Conservation (phyloP, 2,329 filamentous ascomycete genomes). For the Paraphaeosphaeria minitans region DNA sequence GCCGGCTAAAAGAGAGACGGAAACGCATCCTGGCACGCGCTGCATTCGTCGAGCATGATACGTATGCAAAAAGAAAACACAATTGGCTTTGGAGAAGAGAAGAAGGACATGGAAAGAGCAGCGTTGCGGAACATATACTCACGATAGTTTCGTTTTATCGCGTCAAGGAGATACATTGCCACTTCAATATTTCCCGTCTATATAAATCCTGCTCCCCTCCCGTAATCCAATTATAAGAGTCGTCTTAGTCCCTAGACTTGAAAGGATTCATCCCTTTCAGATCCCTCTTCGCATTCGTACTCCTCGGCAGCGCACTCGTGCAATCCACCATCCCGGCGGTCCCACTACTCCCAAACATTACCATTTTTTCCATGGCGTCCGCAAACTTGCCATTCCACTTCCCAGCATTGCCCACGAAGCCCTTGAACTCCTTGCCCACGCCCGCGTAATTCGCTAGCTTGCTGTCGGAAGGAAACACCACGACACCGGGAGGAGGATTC, state of each 20-base stretch:
- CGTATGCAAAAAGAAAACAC: not conserved
- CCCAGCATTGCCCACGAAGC: slow-evolving; percentile 40
- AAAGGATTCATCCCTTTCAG: slow-evolving; percentile 18
- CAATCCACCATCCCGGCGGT: slow-evolving; percentile 26
- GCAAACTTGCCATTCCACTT: slow-evolving; percentile 43
- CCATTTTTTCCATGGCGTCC: slow-evolving; percentile 32
- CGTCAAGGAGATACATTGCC: not conserved
- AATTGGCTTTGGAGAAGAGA: no score
- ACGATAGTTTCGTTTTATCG: no score
- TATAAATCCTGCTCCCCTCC: not conserved
- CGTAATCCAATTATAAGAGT: no score
- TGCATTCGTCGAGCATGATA: not conserved
- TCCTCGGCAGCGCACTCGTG: slow-evolving; percentile 23
- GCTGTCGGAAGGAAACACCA: slow-evolving; percentile 39
- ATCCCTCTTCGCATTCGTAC: slow-evolving; percentile 27
- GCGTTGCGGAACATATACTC: no score
- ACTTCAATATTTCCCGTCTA: no score
- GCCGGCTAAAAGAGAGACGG: slow-evolving; percentile 18
- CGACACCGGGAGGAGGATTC: slow-evolving; percentile 26
- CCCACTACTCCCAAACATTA: slow-evolving; percentile 23
- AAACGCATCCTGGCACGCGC: not conserved
- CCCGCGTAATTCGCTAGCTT: slow-evolving; percentile 32
- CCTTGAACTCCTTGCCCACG: slow-evolving; percentile 43
- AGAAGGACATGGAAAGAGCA: not conserved
- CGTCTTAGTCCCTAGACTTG: slow-evolving; percentile 12